These are phyloP conservation scores for Podaxis pistillaris DNA, from an alignment of 768 basidiomycete genomes.

Conservation along the genomic window DNA sequence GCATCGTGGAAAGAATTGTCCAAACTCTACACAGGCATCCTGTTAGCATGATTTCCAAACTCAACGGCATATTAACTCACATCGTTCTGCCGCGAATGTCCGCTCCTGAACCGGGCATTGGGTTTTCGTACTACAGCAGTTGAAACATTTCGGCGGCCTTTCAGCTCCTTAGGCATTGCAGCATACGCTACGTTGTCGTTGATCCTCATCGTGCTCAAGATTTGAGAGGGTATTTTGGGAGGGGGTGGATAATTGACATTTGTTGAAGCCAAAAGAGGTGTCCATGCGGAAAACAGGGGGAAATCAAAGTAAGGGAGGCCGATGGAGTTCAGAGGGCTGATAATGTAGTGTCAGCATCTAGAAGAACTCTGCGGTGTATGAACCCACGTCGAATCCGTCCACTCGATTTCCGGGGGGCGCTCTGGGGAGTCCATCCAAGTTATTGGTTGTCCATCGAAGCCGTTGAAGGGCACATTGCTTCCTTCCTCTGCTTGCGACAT, in stretches of 20 bases:
- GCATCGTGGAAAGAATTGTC: conserved; percentile 50
- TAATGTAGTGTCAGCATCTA: neutral
- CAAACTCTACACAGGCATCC: conserved; percentile 26
- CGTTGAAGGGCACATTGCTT: conserved; percentile 73
- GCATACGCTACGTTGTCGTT: conserved; percentile 93
- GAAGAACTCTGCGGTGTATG: neutral
- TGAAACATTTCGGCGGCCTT: conserved; percentile 80
- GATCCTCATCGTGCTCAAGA: conserved; percentile 75
- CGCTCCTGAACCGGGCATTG: conserved; percentile 83
- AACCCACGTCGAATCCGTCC: conserved; percentile 78
- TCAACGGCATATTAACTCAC: conserved; percentile 28
- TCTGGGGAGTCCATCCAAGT: conserved; percentile 83
- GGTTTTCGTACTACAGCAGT: conserved; percentile 48
- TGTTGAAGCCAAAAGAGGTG: conserved; percentile 39
- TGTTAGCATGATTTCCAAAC: neutral
- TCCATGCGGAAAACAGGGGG: conserved; percentile 74
- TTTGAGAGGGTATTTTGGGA: conserved; percentile 73
- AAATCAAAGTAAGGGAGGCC: conserved; percentile 84
- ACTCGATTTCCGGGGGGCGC: conserved; percentile 68
- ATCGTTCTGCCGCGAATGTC: conserved; percentile 52
- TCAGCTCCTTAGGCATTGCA: conserved; percentile 79
- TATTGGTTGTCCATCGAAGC: conserved; percentile 81
- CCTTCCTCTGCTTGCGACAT: conserved; percentile 70
- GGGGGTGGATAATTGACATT: conserved; percentile 62
- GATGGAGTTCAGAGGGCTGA: conserved; percentile 82